Conservation (phyloP, 305 asterid species). For the Fraxinus paxiana region DNA sequence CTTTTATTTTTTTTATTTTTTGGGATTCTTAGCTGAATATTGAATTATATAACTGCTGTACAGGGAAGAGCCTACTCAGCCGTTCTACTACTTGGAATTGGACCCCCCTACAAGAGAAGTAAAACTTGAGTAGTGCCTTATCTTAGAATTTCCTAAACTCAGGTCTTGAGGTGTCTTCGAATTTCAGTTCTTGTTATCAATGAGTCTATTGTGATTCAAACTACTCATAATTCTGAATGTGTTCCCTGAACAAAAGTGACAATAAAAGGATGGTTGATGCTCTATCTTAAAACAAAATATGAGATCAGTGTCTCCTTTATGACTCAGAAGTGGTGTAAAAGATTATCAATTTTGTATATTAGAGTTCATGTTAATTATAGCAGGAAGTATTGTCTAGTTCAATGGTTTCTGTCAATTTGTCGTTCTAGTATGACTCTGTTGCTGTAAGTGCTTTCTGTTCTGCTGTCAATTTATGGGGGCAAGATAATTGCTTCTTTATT, state of each 20-base stretch:
- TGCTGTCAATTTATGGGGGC: neutral
- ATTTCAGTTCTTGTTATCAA: neutral
- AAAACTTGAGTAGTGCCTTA: constrained; percentile 41
- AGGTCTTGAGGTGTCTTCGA: neutral
- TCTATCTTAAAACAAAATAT: constrained; percentile 19
- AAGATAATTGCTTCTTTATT: neutral
- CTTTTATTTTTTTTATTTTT: neutral
- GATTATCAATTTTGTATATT: neutral
- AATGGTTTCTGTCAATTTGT: neutral
- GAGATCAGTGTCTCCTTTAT: constrained; percentile 6
- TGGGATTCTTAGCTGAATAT: neutral
- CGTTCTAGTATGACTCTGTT: neutral
- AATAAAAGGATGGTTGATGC: neutral
- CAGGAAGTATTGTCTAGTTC: neutral
- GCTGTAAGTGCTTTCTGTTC: neutral
- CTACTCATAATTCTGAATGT: constrained; percentile 13
- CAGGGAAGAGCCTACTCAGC: constrained; percentile 84
- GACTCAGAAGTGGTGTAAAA: neutral
- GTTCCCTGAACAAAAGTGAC: neutral
- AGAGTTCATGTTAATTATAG: neutral
- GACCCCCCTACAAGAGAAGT: constrained; percentile 79
- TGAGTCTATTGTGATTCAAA: constrained; percentile 5
- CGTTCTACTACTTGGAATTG: constrained; percentile 71
- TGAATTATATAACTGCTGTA: constrained; percentile 21
- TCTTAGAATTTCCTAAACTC: neutral